A percentile compares a stretch with the other conserved stretches of the same genome.
Evolutionary conservation across 805 yeast species (phyloP).

Genomic region (Suhomyces sp.): DNA sequence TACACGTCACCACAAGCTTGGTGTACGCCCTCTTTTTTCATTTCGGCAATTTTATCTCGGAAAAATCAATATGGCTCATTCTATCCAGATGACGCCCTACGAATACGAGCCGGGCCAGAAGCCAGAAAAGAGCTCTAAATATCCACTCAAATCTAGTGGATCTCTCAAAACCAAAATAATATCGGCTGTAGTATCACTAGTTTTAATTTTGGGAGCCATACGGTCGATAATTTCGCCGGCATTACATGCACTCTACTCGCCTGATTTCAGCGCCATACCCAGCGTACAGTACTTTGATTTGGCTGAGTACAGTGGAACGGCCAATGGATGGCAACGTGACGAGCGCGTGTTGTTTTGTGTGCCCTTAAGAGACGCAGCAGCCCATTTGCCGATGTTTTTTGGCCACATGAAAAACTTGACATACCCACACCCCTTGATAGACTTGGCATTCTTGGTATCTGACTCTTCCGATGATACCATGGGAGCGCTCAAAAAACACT

Average conservation of each 20-base stretch:
- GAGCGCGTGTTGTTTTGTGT: constrained; percentile 84
- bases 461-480: constrained; percentile 89
- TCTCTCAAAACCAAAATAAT: constrained; percentile 4
- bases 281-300: constrained; percentile 72
- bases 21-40: not conserved
- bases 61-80: constrained; percentile 3
- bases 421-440: constrained; percentile 84
- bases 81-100: constrained; percentile 23
- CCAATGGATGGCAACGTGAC: constrained; percentile 73
- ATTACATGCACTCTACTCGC: constrained; percentile 23
- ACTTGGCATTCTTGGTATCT: constrained; percentile 78
- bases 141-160: not conserved
- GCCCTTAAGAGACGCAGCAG: constrained; percentile 89
- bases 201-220: constrained; percentile 2
- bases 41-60: not conserved
- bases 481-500: constrained; percentile 56
- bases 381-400: constrained; percentile 87
- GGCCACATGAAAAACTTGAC: constrained; percentile 75
- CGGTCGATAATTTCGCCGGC: not conserved
- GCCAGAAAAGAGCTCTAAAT: constrained; percentile 5
- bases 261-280: constrained; percentile 28
- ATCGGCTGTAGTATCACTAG: not conserved
- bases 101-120: constrained; percentile 12
- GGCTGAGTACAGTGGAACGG: constrained; percentile 58
- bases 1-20: not conserved